Evolutionary conservation across 805 yeast genomes (phyloP).

Genomic region (Candida bentonensis): DNA sequence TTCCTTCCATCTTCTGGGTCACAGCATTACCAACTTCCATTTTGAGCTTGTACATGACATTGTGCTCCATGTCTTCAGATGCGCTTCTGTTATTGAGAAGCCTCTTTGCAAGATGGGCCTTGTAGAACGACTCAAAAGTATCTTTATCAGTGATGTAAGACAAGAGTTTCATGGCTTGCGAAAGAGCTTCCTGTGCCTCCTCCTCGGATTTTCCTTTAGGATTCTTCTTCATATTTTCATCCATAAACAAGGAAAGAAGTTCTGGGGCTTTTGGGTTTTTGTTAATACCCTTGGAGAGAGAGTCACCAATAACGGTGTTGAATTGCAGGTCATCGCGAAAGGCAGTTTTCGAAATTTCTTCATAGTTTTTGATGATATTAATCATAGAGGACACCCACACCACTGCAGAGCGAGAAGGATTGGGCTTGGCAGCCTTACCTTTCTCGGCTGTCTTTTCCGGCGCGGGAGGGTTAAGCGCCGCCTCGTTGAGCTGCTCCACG

Average conservation of each 20-base stretch:
- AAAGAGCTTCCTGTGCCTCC: slow-evolving; percentile 33
- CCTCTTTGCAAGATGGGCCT: slow-evolving; percentile 75
- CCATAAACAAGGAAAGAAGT: slow-evolving; percentile 42
- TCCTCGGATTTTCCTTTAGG: slow-evolving; percentile 33
- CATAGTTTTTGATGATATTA: slow-evolving; percentile 36
- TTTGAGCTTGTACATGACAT: slow-evolving; percentile 49
- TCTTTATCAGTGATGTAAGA: slow-evolving; percentile 69
- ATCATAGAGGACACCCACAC: slow-evolving; percentile 54
- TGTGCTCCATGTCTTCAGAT: slow-evolving; percentile 52
- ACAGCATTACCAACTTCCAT: slow-evolving; percentile 71
- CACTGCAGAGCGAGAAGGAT: slow-evolving; percentile 39
- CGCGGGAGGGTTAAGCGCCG: no score
- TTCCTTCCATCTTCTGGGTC: slow-evolving; percentile 67
- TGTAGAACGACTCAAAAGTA: slow-evolving; percentile 70
- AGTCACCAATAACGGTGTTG: slow-evolving; percentile 41
- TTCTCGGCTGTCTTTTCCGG: no score
- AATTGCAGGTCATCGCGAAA: slow-evolving; percentile 36
- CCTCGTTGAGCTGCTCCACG: slow-evolving; percentile 28
- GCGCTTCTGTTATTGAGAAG: slow-evolving; percentile 35
- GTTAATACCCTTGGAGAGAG: slow-evolving; percentile 51
- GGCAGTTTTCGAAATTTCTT: slow-evolving; percentile 31
- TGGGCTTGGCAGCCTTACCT: no score
- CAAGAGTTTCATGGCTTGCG: slow-evolving; percentile 46
- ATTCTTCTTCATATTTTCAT: slow-evolving; percentile 38
- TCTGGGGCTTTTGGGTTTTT: slow-evolving; percentile 35